Evolutionary conservation across 164 flowering plant species (phyloP).

Genomic region (Echeveria elegans): DNA sequence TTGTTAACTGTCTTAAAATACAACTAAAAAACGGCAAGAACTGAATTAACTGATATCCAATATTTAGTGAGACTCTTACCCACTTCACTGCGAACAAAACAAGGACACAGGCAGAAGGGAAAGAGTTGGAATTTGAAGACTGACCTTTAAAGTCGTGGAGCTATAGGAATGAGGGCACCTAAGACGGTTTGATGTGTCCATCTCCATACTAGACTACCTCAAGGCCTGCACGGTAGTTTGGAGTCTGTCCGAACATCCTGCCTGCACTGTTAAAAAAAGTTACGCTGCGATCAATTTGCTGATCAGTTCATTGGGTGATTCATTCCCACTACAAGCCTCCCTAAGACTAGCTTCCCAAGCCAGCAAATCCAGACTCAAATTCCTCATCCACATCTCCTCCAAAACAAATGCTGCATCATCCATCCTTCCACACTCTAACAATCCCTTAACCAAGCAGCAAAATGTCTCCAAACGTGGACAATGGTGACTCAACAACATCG

Average conservation of each 20-base stretch:
- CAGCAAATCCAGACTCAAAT: conserved; percentile 28
- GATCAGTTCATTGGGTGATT: conserved; percentile 11
- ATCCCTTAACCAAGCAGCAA: conserved; percentile 42
- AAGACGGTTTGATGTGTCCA: too few species aligned
- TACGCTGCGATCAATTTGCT: conserved; percentile 14
- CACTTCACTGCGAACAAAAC: too few species aligned
- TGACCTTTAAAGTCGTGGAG: too few species aligned
- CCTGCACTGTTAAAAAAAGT: too few species aligned
- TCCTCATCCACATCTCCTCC: conserved; percentile 55
- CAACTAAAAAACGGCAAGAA: background rate
- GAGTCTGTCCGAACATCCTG: too few species aligned
- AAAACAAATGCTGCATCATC: conserved; percentile 60
- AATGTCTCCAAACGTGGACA: conserved; percentile 52
- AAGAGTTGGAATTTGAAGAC: too few species aligned
- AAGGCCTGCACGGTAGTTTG: too few species aligned
- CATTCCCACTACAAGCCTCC: conserved; percentile 21
- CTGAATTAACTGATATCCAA: background rate
- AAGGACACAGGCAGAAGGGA: too few species aligned
- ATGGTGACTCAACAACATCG: conserved; percentile 54
- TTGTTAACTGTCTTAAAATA: background rate
- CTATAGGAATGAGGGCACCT: too few species aligned
- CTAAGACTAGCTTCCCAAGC: conserved; percentile 46
- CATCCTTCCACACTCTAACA: conserved; percentile 37
- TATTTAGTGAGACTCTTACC: background rate
- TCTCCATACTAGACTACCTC: too few species aligned